Base-by-base conservation (phyloP, 148 eudicot genomes). In the Arbutus unedo region DNA sequence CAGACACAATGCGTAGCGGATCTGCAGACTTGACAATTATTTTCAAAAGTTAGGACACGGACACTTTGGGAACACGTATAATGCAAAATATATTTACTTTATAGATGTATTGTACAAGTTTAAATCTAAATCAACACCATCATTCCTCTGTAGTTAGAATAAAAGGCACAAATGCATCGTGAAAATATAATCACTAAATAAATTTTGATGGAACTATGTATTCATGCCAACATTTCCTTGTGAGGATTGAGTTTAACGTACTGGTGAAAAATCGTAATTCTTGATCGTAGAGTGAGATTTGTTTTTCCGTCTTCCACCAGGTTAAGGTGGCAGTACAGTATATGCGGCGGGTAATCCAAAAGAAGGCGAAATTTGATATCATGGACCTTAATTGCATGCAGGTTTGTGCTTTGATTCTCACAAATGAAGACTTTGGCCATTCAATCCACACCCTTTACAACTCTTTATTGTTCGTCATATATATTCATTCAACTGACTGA, bases 331-430 rank as follows among this genome's bases (percentile, higher is more conserved):
- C 88, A 47, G 82, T 95, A 72, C 94, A 91, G 84, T 93, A 95
- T 87, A 95, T 95, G 98, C 92, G 98, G 51, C 90, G 93, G 66
- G 90, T 91, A 79, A 95, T 95, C 71, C 94, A 87, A 82, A 95
- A 88, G 90, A 95, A 88, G 88, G 97, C 94, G 78, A 92, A 95
- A 78, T 95, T 95, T 89, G 98, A 95, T 88, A 95, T 95, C 68
- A 95, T 85, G 92, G 88, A 90, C 86, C 94, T 95, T 48, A 91
- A 93, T 60, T 90, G 92, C 81, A 50, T 86, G 67, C 86, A 95
- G 97, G 98, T 93, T 76, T 78, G 56, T 55, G 76, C n/a, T 7
- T 76, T 77, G 11, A 60, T 71, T 51, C 72, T 81, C 72, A 68
- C 53, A 78, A 81, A 76, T 50, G 73, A 70, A 81, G 74, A 51